These are phyloP conservation scores for Zostera marina DNA, from an alignment of 116 monocot genomes.

Conservation along the genomic window DNA sequence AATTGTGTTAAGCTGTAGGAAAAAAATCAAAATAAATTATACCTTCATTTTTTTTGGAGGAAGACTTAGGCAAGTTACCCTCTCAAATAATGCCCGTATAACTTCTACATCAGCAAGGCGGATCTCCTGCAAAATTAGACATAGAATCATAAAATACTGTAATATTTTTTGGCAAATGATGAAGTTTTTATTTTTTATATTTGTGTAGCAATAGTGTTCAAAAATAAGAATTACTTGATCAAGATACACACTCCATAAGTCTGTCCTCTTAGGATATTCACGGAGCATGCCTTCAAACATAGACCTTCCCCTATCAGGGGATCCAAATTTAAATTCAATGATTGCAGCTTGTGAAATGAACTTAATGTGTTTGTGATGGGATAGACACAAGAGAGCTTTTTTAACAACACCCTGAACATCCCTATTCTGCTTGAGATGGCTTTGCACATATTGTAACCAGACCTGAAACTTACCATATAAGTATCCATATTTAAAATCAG, in stretches of 20 bases:
- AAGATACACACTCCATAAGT: constrained; percentile 77
- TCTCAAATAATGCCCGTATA: constrained; percentile 66
- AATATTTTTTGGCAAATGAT: no score
- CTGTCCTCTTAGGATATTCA: constrained; percentile 81
- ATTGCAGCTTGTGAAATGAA: constrained; percentile 73
- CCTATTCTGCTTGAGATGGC: constrained; percentile 21
- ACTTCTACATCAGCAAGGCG: constrained; percentile 54
- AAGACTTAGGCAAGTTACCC: constrained; percentile 67
- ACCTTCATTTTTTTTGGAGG: constrained; percentile 90
- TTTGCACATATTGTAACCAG: constrained; percentile 43
- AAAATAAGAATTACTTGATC: constrained; percentile 41
- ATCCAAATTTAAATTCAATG: constrained; percentile 59
- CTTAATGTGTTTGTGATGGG: constrained; percentile 65
- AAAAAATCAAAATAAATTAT: not conserved
- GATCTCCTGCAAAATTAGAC: constrained; percentile 44
- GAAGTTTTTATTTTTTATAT: no score
- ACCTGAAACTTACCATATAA: constrained; percentile 16
- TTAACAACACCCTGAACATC: constrained; percentile 47
- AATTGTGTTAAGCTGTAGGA: no score
- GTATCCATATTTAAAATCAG: not conserved
- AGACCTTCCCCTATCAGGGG: constrained; percentile 58
- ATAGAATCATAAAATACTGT: not conserved
- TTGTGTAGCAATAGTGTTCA: no score
- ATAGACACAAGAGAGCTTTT: constrained; percentile 61
- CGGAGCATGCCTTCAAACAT: constrained; percentile 56